A percentile compares a stretch with the other conserved stretches of the same genome.
Conservation (phyloP, 495 filamentous ascomycete genomes). For the Achaetomiella virescens region DNA sequence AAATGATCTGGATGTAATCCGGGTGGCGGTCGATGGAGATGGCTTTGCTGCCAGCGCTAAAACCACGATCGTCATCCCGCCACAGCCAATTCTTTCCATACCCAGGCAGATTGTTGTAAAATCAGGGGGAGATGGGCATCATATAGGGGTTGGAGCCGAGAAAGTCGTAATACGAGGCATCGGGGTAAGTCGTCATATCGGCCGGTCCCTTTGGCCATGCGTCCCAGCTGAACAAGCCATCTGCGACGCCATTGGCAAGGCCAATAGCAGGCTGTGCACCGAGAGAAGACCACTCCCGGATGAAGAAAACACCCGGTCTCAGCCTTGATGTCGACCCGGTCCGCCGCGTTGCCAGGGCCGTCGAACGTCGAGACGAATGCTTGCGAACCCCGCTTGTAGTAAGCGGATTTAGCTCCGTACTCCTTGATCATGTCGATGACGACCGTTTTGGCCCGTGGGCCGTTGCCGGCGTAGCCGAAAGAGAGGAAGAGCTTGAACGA, state of each 20-base stretch:
- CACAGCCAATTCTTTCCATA: conserved; percentile 58
- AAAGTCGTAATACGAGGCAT: conserved; percentile 21
- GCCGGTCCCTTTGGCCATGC: conserved; percentile 39
- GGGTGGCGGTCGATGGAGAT: conserved; percentile 37
- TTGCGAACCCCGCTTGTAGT: conserved; percentile 24
- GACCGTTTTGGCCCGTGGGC: conserved; percentile 18
- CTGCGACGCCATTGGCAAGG: conserved; percentile 12
- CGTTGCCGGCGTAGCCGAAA: conserved; percentile 33
- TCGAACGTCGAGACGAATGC: conserved; percentile 32
- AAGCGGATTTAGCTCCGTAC: conserved; percentile 22
- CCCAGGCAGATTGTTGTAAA: conserved; percentile 51
- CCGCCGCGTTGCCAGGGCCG: conserved; percentile 19
- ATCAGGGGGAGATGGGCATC: conserved; percentile 55
- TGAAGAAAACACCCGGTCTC: no score
- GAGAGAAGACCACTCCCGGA: conserved; percentile 23
- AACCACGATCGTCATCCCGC: conserved; percentile 52
- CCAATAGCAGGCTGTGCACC: conserved; percentile 9
- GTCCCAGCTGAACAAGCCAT: conserved; percentile 35
- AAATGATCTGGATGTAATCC: conserved; percentile 55
- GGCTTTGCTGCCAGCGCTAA: conserved; percentile 50
- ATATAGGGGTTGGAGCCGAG: conserved; percentile 29
- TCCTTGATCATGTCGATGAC: conserved; percentile 24
- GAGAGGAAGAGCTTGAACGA: conserved; percentile 39
- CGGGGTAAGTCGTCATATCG: conserved; percentile 36
- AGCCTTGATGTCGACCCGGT: no score